phyloP scores from a whole-genome alignment of 371 early-diverging fungal species.

The Polyrhizophydium stewartii region DNA sequence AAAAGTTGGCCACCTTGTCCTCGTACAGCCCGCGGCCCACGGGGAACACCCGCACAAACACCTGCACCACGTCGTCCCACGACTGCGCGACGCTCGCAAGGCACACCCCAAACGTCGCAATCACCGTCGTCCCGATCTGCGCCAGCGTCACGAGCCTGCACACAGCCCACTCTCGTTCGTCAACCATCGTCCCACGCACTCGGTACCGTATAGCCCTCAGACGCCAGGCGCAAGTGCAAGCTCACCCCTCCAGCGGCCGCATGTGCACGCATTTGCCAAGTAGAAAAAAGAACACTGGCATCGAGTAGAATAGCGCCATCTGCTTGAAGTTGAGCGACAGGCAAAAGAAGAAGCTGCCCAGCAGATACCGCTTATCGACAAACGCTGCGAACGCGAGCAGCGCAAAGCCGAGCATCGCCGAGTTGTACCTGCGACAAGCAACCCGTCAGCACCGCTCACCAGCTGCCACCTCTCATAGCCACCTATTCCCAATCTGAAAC shows the following conservation, averaged over 20 bases:
- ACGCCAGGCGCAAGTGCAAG: background rate
- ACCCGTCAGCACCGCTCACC: background rate
- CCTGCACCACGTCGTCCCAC: constrained; percentile 65
- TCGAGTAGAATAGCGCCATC: constrained; percentile 92
- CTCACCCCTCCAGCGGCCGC: constrained; percentile 2
- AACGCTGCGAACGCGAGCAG: constrained; percentile 72
- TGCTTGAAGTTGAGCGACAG: constrained; percentile 86
- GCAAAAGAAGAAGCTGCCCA: constrained; percentile 76
- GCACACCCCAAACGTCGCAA: constrained; percentile 60
- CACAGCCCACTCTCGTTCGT: constrained; percentile 1
- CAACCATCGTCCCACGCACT: background rate
- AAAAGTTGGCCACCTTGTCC: constrained; percentile 95
- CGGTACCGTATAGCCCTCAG: background rate
- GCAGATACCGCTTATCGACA: constrained; percentile 48
- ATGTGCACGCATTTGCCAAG: constrained; percentile 60
- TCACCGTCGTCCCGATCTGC: constrained; percentile 72
- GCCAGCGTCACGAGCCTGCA: constrained; percentile 52
- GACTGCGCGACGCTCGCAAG: constrained; percentile 69
- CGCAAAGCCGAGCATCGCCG: constrained; percentile 88
- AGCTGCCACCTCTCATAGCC: background rate
- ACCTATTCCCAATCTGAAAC: too few species aligned
- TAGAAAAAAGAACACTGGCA: constrained; percentile 83
- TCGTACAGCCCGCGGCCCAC: constrained; percentile 92
- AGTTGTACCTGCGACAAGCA: constrained; percentile 65
- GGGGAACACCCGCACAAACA: constrained; percentile 83